Percentiles rank a stretch among this genome's conserved stretches.
Evolutionary conservation across 225 moss, liverwort and hornwort species (phyloP).

Genomic region (Takakia lepidozioides): DNA sequence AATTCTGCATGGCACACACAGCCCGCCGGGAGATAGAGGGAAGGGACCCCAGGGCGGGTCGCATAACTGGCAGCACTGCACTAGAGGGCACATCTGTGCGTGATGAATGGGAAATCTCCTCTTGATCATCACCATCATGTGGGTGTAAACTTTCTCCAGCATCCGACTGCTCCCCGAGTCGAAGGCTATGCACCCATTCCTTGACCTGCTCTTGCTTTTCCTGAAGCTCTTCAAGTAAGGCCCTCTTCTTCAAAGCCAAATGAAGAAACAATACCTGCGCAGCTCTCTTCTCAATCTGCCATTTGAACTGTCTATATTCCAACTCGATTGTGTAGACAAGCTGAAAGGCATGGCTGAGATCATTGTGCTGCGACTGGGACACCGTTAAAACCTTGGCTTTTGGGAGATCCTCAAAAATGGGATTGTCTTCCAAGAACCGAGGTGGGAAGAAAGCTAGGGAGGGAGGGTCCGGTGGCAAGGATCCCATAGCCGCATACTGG

Average conservation of each 20-base stretch:
- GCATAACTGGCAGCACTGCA: conserved; percentile 32
- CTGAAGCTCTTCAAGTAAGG: conserved; percentile 43
- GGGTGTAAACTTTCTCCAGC: conserved; percentile 22
- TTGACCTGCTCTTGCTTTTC: conserved; percentile 58
- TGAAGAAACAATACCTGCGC: conserved; percentile 58
- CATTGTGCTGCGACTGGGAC: conserved; percentile 43
- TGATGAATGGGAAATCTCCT: conserved; percentile 24
- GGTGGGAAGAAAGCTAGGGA: conserved; percentile 28
- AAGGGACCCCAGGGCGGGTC: conserved; percentile 36
- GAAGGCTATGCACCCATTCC: conserved; percentile 54
- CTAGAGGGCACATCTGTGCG: conserved; percentile 42
- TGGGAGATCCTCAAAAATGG: conserved; percentile 50
- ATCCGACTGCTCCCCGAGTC: conserved; percentile 32
- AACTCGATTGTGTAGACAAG: conserved; percentile 53
- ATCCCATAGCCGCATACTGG: too few species aligned
- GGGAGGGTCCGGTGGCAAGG: background rate
- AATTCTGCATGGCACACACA: conserved; percentile 38
- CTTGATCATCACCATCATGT: conserved; percentile 39
- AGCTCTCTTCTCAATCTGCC: conserved; percentile 52
- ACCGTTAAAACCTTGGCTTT: conserved; percentile 32
- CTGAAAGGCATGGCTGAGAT: conserved; percentile 26
- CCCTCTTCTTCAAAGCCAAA: conserved; percentile 41
- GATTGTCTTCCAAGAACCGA: conserved; percentile 37
- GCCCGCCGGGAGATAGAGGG: conserved; percentile 30
- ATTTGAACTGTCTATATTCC: conserved; percentile 53